A percentile compares a stretch with the other conserved stretches of the same genome.
These are phyloP conservation scores for Cadophora luteo-olivacea DNA, from an alignment of 2,329 filamentous ascomycete genomes.

Conservation along the genomic window DNA sequence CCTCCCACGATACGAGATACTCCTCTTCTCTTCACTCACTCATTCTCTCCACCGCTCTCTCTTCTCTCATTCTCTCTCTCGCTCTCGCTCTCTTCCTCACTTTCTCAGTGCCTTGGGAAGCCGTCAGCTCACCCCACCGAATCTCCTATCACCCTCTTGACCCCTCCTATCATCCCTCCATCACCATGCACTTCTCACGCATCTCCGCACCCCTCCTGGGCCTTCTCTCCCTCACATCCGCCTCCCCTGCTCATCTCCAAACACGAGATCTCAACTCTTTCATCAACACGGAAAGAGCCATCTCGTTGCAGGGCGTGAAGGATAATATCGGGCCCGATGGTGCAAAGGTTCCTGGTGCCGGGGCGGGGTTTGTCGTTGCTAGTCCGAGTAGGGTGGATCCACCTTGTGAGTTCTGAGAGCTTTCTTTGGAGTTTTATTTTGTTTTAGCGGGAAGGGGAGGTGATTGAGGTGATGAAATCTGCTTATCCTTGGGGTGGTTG, in stretches of 20 bases:
- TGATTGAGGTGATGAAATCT: neutral
- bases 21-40: neutral
- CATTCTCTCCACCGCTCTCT: neutral
- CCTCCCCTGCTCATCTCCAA: conserved; percentile 23
- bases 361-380: conserved; percentile 58
- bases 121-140: too few relatives aligned
- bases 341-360: conserved; percentile 53
- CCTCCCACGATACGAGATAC: neutral
- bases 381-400: conserved; percentile 60
- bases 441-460: neutral
- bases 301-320: conserved; percentile 58
- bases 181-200: conserved; percentile 23
- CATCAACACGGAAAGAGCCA: conserved; percentile 52
- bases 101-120: too few relatives aligned
- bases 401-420: conserved; percentile 52
- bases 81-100: too few relatives aligned
- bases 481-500: neutral
- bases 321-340: conserved; percentile 62
- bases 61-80: neutral
- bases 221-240: conserved; percentile 23
- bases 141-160: neutral
- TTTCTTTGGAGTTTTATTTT: neutral
- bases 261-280: conserved; percentile 44
- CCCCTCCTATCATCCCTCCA: neutral
- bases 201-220: conserved; percentile 1